Percentiles rank a stretch among this genome's conserved stretches.
Conservation (phyloP, 768 basidiomycete genomes). For the Rhizopogon vulgaris region DNA sequence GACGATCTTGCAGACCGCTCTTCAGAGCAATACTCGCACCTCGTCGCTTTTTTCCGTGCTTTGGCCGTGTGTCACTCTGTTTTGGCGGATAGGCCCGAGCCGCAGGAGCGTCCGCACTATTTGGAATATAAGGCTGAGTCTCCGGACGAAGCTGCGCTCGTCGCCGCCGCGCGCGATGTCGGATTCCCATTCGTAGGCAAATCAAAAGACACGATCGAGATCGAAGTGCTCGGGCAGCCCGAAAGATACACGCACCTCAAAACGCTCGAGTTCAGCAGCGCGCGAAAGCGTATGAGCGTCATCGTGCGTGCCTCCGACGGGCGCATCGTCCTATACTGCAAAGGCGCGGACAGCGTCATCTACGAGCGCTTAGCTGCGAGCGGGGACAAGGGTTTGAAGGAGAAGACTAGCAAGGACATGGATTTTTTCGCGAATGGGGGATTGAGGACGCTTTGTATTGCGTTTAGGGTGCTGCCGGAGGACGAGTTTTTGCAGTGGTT, state of each 20-base stretch:
- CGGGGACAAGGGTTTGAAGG: slow-evolving; percentile 70
- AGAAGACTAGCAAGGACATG: slow-evolving; percentile 79
- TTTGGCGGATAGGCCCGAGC: slow-evolving; percentile 70
- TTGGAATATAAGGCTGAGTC: slow-evolving; percentile 95
- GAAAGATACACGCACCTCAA: slow-evolving; percentile 79
- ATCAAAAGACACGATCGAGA: slow-evolving; percentile 70
- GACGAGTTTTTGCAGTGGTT: slow-evolving; percentile 84
- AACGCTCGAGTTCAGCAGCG: slow-evolving; percentile 89
- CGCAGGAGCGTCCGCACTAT: slow-evolving; percentile 49
- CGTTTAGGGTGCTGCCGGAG: slow-evolving; percentile 71
- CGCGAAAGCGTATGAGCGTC: slow-evolving; percentile 94
- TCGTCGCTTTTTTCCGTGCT: slow-evolving; percentile 89
- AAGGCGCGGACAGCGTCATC: slow-evolving; percentile 96
- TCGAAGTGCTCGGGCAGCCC: slow-evolving; percentile 85
- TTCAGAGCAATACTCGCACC: slow-evolving; percentile 53
- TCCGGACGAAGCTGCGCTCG: slow-evolving; percentile 92
- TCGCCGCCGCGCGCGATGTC: slow-evolving; percentile 84
- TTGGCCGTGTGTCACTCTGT: slow-evolving; percentile 93
- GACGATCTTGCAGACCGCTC: slow-evolving; percentile 63
- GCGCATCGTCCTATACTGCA: slow-evolving; percentile 79
- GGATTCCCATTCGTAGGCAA: slow-evolving; percentile 88
- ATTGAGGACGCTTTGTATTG: slow-evolving; percentile 85
- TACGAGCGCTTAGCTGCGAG: slow-evolving; percentile 77
- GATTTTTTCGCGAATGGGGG: slow-evolving; percentile 92
- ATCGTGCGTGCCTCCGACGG: slow-evolving; percentile 68